These are phyloP conservation scores for Tricholoma hemisulphureum DNA, from an alignment of 768 basidiomycete genomes.

Conservation along the genomic window DNA sequence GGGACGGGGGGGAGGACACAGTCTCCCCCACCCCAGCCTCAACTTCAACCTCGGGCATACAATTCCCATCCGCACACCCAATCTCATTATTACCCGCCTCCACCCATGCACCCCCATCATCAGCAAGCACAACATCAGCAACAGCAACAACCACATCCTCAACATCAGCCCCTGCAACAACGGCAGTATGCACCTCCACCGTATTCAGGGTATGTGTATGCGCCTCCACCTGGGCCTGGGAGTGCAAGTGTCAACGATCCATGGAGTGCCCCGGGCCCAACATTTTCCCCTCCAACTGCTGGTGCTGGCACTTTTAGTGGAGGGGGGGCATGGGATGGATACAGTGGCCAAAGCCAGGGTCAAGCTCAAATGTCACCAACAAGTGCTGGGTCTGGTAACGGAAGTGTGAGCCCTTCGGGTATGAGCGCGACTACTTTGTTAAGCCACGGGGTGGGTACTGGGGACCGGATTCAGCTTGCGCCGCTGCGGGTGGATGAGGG, in stretches of 20 bases:
- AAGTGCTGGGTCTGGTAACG: neutral
- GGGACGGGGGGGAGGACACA: neutral
- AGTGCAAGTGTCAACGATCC: slow-evolving; percentile 7
- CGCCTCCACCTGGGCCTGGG: slow-evolving; percentile 1
- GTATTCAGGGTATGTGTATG: slow-evolving; percentile 3
- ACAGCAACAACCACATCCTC: slow-evolving; percentile 23
- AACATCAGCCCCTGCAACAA: slow-evolving; percentile 20
- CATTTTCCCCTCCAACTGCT: neutral
- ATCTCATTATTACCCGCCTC: slow-evolving; percentile 5
- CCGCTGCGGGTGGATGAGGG: slow-evolving; percentile 40
- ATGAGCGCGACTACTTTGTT: slow-evolving; percentile 17
- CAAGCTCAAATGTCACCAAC: neutral
- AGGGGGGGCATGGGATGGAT: slow-evolving; percentile 4
- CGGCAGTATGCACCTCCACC: slow-evolving; percentile 15
- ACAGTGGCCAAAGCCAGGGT: neutral
- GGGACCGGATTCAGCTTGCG: slow-evolving; percentile 54
- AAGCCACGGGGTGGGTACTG: slow-evolving; percentile 8
- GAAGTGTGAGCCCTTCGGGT: neutral
- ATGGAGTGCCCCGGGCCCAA: slow-evolving; percentile 10
- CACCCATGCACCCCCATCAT: slow-evolving; percentile 2
- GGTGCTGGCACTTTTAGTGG: neutral
- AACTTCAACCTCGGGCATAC: neutral
- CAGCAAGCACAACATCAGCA: slow-evolving; percentile 14
- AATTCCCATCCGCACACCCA: neutral
- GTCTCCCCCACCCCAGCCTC: neutral